These are phyloP conservation scores for Solanum hybrid DNA, from an alignment of 305 asterid genomes.

Conservation along the genomic window DNA sequence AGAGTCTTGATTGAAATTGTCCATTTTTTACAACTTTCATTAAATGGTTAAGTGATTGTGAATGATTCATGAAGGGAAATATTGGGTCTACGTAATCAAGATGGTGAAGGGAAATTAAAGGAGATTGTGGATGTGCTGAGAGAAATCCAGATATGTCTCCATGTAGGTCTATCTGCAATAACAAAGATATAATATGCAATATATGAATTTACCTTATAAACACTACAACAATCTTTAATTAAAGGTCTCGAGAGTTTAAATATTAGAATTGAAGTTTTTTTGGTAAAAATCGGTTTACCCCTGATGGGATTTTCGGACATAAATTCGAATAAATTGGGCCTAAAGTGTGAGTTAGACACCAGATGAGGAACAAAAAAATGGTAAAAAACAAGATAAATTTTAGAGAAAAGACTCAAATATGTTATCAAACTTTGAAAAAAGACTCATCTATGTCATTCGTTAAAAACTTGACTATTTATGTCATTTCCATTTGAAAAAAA, in stretches of 20 bases:
- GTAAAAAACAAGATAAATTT: too few relatives aligned
- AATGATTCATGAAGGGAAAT: conserved; percentile 8
- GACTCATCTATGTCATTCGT: too few relatives aligned
- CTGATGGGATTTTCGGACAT: too few relatives aligned
- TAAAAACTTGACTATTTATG: too few relatives aligned
- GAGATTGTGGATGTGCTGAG: conserved; percentile 28
- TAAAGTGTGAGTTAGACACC: background rate
- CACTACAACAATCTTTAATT: background rate
- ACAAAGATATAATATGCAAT: too few relatives aligned
- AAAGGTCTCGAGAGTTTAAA: background rate
- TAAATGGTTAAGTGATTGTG: too few relatives aligned
- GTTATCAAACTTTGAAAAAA: too few relatives aligned
- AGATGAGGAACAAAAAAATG: background rate
- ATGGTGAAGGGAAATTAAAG: conserved; percentile 28
- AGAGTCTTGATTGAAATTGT: conserved; percentile 13
- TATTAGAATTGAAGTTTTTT: background rate
- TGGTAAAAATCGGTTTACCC: background rate
- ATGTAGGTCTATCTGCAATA: conserved; percentile 15
- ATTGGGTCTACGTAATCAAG: conserved; percentile 23
- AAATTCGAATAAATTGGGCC: background rate
- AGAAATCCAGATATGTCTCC: conserved; percentile 7
- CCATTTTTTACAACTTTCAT: background rate
- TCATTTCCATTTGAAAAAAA: too few relatives aligned
- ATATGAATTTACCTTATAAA: too few relatives aligned
- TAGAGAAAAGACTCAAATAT: too few relatives aligned